Evolutionary conservation across 139 green algal species (phyloP), one percentile per base, ranked within the genome.

Genomic region (Raphidocelis subcapitata): DNA sequence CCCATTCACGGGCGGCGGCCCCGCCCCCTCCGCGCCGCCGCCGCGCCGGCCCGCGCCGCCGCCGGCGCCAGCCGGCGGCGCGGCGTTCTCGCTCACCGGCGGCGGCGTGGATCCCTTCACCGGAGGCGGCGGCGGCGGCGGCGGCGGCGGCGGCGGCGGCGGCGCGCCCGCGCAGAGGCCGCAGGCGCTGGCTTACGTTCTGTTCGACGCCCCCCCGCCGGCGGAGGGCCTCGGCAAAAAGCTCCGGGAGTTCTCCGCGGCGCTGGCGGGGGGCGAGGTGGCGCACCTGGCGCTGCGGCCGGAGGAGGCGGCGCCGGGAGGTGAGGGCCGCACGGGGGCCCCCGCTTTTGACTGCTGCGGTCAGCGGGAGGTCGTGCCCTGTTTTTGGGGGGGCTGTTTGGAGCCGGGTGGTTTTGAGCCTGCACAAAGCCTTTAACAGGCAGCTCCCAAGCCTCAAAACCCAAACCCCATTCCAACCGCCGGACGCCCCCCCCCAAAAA

Each of bases 1-100:
- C 69, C 85, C 85, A 29, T 89, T 81, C 78, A 89, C 84, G 20
- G 81, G 78, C 0, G 77, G 73, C 73, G 28, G 87, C 84, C 65
- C 79, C 80, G 49, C 77, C 79, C 16, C 65, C 62, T 36, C 23
- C 64, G 15, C 26, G 47, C 3, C 46, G 21, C 23, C 54, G 65
- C 46, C 49, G 32, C 16, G 35, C 65, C 69, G 28, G n/a, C n/a
- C 54, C 46, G 0, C 57, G 16, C 37, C 70, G 16, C 31, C 47
- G 36, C 51, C 55, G 46, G 21, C 47, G 20, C 33, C 65, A 36
- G 54, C 69, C 71, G 64, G 20, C 20, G 44, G 36, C 57, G 24
- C 46, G 4, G 16, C 35, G 3, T 36, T 65, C 1, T 16, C 54
- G 20, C 35, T 81, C 28, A 76, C 77, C 14, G 82, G 76, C n/a